Conservation (phyloP, 805 yeast genomes). For the Brettanomyces bruxellensis region DNA sequence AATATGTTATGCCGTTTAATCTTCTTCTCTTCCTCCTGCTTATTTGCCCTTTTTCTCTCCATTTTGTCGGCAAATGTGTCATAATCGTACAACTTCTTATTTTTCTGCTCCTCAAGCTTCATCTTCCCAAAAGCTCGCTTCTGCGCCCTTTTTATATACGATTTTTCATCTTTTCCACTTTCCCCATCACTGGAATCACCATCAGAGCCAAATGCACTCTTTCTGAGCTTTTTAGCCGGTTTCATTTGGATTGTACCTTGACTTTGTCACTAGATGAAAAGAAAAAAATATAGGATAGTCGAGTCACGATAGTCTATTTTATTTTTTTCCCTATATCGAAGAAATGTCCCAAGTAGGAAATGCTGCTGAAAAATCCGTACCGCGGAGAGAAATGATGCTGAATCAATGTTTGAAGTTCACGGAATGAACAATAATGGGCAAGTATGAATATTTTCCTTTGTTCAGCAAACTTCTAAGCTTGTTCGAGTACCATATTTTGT, state of each 20-base stretch:
- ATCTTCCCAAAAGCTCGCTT: not conserved
- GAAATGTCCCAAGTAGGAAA: not conserved
- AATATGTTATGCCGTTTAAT: conserved; percentile 22
- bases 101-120: not conserved
- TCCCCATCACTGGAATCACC: not conserved
- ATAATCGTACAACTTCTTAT: conserved; percentile 24
- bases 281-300: no score
- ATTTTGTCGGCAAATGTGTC: conserved; percentile 41
- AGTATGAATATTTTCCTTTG: no score
- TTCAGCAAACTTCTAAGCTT: no score
- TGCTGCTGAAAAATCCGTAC: not conserved
- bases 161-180: not conserved
- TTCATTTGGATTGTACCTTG: not conserved
- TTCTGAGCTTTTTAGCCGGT: not conserved
- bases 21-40: not conserved
- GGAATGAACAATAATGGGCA: no score
- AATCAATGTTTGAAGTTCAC: not conserved
- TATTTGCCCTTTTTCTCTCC: conserved; percentile 11
- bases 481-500: no score
- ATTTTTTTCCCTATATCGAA: not conserved
- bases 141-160: not conserved
- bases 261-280: no score
- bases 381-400: not conserved
- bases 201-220: not conserved
- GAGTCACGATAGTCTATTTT: not conserved